Base-by-base conservation (phyloP, 1,284 basidiomycete genomes). In the Trichosporon coremiiforme region DNA sequence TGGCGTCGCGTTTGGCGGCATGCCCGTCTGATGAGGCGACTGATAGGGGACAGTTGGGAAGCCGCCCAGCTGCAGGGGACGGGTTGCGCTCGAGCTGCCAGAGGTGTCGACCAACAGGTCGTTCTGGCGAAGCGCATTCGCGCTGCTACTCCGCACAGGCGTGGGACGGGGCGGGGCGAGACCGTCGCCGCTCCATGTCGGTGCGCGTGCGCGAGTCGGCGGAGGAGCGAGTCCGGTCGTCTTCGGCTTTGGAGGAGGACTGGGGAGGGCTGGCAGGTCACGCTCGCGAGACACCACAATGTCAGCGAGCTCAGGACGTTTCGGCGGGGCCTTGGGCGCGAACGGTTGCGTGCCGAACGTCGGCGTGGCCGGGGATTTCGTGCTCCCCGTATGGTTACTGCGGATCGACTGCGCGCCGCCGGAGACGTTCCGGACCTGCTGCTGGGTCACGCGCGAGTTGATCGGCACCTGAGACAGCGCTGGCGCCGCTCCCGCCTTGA, bases 61-160 rank as follows among this genome's bases (percentile, higher is more conserved):
- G 29, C 57, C 57, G 29, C 31, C 69, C 50, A n/a, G 53, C 71
- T 81, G 80, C 15, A 80, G 73, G 6, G 80, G 79, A 47, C 79
- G 69, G 0, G 80, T 79, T 1, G 76, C 74, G 9, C 63, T 71
- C 5, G 68, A 62, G 13, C 72, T 70, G 38, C 76, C 76, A 4
- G 47, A 50, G 4, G 80, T 20, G 73, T 80, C 77, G 20, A 82
- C 71, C 15, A 80, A 70, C 7, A 68, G 62, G 67, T 65, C 45
- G 8, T 35, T 25, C n/a, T 45, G 35, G 4, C n/a, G 64, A 12
- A 45, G 64, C 1, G 57, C 57, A 31, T 62, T 62, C 9, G 57
- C 57, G 4, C 12, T 15, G 15, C 12, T 15, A 4, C 15, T n/a
- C 15, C 57, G 15, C 15, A 62, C 57, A 4, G 57, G 57, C 57